A percentile compares a stretch with the other conserved stretches of the same genome.
These are phyloP conservation scores for Cucumis melo DNA, from an alignment of 306 rosid genomes.

Conservation along the genomic window DNA sequence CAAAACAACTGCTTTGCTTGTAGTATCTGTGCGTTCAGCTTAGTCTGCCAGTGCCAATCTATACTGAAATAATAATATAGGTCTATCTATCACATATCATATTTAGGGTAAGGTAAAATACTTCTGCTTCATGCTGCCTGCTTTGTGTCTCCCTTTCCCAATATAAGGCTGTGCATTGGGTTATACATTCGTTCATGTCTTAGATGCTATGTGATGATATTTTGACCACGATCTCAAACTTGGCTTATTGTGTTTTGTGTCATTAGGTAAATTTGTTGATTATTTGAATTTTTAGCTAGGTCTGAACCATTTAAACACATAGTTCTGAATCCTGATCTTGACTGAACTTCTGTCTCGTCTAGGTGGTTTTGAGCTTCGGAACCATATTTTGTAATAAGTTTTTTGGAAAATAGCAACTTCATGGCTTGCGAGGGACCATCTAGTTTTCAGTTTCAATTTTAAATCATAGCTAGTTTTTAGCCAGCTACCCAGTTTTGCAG, in stretches of 20 bases:
- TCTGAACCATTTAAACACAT: not conserved
- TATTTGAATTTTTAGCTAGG: not conserved
- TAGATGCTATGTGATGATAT: not conserved
- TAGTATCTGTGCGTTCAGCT: not conserved
- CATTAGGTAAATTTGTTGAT: not conserved
- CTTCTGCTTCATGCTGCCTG: not conserved
- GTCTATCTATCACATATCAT: no score
- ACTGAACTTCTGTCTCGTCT: not conserved
- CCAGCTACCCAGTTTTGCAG: not conserved
- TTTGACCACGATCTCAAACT: not conserved
- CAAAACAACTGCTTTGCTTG: not conserved
- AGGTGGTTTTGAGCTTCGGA: not conserved
- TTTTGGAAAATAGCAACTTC: not conserved
- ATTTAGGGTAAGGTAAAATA: not conserved
- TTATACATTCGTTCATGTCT: not conserved
- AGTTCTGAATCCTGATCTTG: not conserved
- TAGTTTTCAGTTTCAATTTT: not conserved
- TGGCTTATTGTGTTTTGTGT: not conserved
- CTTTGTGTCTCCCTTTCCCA: not conserved
- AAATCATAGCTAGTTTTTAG: not conserved
- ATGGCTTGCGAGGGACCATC: not conserved
- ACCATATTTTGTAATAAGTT: not conserved
- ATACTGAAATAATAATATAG: not conserved
- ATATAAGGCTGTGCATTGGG: not conserved
- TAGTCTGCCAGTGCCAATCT: not conserved